Conservation (phyloP, 495 filamentous ascomycete species). For the Lasiosphaeria miniovina region DNA sequence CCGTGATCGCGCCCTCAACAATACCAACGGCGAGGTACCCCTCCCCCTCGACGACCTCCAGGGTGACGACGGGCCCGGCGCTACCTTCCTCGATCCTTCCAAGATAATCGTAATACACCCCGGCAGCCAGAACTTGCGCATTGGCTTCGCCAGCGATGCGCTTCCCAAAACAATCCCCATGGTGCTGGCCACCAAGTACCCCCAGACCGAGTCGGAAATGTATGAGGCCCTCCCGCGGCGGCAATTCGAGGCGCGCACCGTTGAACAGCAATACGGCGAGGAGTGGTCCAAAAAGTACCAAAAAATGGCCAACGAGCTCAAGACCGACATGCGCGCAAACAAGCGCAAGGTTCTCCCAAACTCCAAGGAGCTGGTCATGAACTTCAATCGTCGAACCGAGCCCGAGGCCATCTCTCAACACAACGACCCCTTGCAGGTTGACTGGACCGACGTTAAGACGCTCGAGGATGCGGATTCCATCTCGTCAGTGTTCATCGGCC, state of each 20-base stretch:
- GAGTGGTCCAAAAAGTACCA: slow-evolving; percentile 78
- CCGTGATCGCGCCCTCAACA: slow-evolving; percentile 76
- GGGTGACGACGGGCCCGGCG: slow-evolving; percentile 56
- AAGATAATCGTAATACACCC: slow-evolving; percentile 95
- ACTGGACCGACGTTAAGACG: slow-evolving; percentile 84
- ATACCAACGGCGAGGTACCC: slow-evolving; percentile 61
- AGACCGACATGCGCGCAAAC: slow-evolving; percentile 83
- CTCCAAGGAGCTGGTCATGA: slow-evolving; percentile 89
- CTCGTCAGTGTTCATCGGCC: slow-evolving; percentile 74
- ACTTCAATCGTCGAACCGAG: slow-evolving; percentile 78
- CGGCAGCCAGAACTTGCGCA: slow-evolving; percentile 95
- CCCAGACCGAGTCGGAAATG: slow-evolving; percentile 77
- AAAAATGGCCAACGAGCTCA: slow-evolving; percentile 80
- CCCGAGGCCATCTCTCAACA: slow-evolving; percentile 87
- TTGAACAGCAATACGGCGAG: slow-evolving; percentile 82
- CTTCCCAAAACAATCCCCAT: slow-evolving; percentile 92
- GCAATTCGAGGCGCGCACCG: slow-evolving; percentile 65
- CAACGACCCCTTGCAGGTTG: slow-evolving; percentile 86
- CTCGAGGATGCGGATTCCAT: slow-evolving; percentile 50
- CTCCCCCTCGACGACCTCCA: slow-evolving; percentile 54
- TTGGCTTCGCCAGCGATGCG: slow-evolving; percentile 91
- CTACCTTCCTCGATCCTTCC: slow-evolving; percentile 62
- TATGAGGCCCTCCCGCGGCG: slow-evolving; percentile 83
- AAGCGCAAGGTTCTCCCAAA: slow-evolving; percentile 92
- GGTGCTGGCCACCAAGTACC: slow-evolving; percentile 76